A percentile compares a stretch with the other conserved stretches of the same genome.
phyloP scores from a whole-genome alignment of 768 basidiomycete species.

The Serpula lacrymans region DNA sequence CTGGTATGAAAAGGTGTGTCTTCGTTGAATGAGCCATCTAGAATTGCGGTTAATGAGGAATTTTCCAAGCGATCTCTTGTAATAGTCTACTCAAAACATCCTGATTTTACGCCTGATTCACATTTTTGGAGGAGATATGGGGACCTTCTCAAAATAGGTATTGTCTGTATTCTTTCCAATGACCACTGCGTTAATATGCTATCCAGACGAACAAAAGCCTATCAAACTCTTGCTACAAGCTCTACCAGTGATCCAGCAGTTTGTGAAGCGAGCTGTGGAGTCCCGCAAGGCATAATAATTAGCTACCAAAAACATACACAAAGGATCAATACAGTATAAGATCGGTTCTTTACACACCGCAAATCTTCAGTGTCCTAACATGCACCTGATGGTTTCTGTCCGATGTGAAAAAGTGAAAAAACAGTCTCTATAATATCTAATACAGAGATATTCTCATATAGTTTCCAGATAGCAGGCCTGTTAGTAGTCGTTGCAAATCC shows the following conservation, averaged over 20 bases:
- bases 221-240: conserved; percentile 69
- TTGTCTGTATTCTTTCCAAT: conserved; percentile 12
- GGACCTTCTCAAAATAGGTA: conserved; percentile 60
- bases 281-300: too few relatives aligned
- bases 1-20: conserved; percentile 70
- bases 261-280: conserved; percentile 36
- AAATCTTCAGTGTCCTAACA: too few relatives aligned
- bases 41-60: conserved; percentile 5
- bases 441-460: too few relatives aligned
- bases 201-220: conserved; percentile 65
- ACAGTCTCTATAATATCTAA: too few relatives aligned
- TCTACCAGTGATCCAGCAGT: conserved; percentile 59
- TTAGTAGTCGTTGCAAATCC: too few relatives aligned
- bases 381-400: too few relatives aligned
- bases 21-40: not conserved
- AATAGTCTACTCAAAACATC: conserved; percentile 64
- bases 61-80: conserved; percentile 71
- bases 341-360: too few relatives aligned
- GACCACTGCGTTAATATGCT: not conserved
- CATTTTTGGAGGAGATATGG: conserved; percentile 60
- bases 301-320: not conserved
- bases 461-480: too few relatives aligned
- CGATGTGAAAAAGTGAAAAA: too few relatives aligned
- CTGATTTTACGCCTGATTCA: conserved; percentile 37
- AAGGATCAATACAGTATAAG: too few relatives aligned